Percentiles rank a stretch among this genome's conserved stretches.
Conservation (phyloP, 345 rosid species). For the Eutrema heterophyllum region DNA sequence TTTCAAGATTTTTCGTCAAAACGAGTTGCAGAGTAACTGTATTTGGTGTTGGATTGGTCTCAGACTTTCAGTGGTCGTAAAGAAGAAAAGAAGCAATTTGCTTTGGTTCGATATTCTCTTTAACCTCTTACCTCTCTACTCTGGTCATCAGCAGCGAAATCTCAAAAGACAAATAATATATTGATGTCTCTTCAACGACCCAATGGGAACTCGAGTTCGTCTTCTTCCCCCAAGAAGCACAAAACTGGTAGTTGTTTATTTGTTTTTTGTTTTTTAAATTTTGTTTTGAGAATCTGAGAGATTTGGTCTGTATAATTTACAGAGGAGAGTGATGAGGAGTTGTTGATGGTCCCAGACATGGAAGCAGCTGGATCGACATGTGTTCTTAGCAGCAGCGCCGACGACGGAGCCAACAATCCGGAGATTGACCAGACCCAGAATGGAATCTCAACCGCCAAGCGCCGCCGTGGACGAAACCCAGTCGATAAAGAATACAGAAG, state of each 20-base stretch:
- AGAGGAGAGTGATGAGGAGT: constrained; percentile 70
- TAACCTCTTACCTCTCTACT: not conserved
- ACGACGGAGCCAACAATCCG: constrained; percentile 3
- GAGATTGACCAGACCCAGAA: constrained; percentile 19
- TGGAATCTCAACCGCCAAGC: constrained; percentile 27
- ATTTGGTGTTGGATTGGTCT: constrained; percentile 1
- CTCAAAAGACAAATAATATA: constrained; percentile 3
- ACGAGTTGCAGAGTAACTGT: constrained; percentile 16
- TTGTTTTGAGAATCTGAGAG: not conserved
- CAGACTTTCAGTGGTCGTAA: constrained; percentile 15
- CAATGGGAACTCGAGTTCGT: constrained; percentile 27
- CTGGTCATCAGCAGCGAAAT: not conserved
- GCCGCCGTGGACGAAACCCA: constrained; percentile 54
- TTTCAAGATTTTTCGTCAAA: not conserved
- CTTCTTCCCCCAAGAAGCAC: constrained; percentile 22
- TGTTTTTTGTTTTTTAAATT: too few relatives aligned
- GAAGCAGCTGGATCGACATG: constrained; percentile 38
- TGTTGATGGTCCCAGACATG: constrained; percentile 64
- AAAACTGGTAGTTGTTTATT: constrained; percentile 3
- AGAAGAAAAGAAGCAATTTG: not conserved
- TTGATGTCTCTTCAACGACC: constrained; percentile 36
- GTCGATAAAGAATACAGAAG: constrained; percentile 64
- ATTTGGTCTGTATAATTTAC: not conserved
- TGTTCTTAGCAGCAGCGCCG: constrained; percentile 17
- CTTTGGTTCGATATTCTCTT: constrained; percentile 16